Conservation (phyloP, 495 filamentous ascomycete genomes). For the Peziza echinospora region DNA sequence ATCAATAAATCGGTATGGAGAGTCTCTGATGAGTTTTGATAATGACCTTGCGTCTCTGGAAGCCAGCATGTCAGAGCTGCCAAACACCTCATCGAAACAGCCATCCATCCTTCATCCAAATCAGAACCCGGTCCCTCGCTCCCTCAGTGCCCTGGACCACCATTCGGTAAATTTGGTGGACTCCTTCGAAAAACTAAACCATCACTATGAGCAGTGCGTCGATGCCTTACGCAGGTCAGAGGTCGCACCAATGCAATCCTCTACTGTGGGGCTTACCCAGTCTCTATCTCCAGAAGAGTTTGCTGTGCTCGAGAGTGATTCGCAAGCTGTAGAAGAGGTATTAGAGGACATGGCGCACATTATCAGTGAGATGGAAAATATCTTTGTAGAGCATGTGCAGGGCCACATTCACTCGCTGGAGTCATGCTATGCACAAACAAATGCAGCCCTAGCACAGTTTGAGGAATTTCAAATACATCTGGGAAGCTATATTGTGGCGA, state of each 20-base stretch:
- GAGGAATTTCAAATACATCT: constrained; percentile 44
- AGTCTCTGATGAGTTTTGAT: constrained; percentile 26
- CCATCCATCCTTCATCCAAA: constrained; percentile 11
- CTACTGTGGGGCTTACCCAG: constrained; percentile 37
- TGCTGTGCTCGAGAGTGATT: constrained; percentile 59
- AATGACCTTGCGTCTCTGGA: constrained; percentile 42
- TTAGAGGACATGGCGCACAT: constrained; percentile 61
- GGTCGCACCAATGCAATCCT: constrained; percentile 39
- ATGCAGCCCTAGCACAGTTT: constrained; percentile 40
- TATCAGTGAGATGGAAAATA: constrained; percentile 51
- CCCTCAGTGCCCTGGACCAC: constrained; percentile 50
- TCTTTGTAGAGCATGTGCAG: constrained; percentile 35
- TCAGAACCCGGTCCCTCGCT: constrained; percentile 33
- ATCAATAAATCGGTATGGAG: constrained; percentile 9
- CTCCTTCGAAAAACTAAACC: constrained; percentile 59
- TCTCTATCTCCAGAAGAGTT: constrained; percentile 60
- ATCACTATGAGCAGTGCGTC: constrained; percentile 86
- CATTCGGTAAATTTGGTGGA: constrained; percentile 70
- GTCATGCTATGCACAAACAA: constrained; percentile 18
- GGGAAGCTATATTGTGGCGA: constrained; percentile 44
- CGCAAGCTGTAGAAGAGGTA: constrained; percentile 72
- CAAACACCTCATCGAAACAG: constrained; percentile 13
- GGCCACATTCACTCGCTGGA: constrained; percentile 29
- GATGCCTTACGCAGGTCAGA: constrained; percentile 83
- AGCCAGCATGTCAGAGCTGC: constrained; percentile 29